Conservation (phyloP, 192 early-diverging fungal genomes). For the Backusella parvicylindrica region DNA sequence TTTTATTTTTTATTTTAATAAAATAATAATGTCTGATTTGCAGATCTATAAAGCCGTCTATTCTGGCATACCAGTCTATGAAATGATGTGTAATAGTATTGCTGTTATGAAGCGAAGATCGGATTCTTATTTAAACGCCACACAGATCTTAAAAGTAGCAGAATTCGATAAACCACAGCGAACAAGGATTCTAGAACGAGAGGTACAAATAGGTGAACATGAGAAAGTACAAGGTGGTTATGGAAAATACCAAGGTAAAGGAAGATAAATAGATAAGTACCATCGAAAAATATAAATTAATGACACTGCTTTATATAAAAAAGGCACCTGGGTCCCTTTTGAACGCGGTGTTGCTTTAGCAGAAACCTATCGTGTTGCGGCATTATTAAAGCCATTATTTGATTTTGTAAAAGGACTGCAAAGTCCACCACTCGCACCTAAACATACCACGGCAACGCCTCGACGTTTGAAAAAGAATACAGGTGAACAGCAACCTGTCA, state of each 20-base stretch:
- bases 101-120: constrained; percentile 76
- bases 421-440: constrained; percentile 53
- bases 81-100: constrained; percentile 78
- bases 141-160: constrained; percentile 97
- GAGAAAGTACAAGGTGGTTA: constrained; percentile 99
- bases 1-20: not conserved
- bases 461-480: constrained; percentile 33
- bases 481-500: not conserved
- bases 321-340: constrained; percentile 81
- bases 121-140: constrained; percentile 95
- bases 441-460: constrained; percentile 50
- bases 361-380: constrained; percentile 72
- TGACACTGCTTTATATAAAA: no score
- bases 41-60: constrained; percentile 87
- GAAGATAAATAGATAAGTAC: not conserved
- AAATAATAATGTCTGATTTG: not conserved
- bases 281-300: no score
- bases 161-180: constrained; percentile 89
- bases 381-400: constrained; percentile 71
- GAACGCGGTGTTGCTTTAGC: constrained; percentile 79
- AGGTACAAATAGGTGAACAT: constrained; percentile 81
- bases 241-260: constrained; percentile 93
- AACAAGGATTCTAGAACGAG: constrained; percentile 91
- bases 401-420: constrained; percentile 69
- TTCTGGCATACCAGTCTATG: constrained; percentile 94